Base-by-base conservation (phyloP, 345 rosid genomes). In the Populus deltoides region DNA sequence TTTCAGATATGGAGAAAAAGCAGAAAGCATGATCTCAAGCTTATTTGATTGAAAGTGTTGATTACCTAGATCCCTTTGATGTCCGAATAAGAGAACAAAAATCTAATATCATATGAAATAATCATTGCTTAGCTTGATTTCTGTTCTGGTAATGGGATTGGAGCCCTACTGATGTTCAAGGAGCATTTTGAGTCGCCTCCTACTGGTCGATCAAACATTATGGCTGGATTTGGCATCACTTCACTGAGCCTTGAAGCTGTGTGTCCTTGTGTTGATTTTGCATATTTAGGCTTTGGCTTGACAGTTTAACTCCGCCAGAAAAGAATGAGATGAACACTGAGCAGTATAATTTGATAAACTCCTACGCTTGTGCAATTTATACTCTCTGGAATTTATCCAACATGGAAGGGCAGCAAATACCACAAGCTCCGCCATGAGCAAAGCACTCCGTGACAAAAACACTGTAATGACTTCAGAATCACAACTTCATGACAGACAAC, bases 11-110 rank as follows among this genome's bases (percentile, higher is more conserved):
- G 27, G 68, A 71, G 79, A 77, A 61, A 81, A 80, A 72, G 75
- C 55, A 70, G 74, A 79, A 79, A 81, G 75, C 79, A 75, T 74
- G 49, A 75, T 70, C 78, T 81, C 70, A n/a, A 69, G 35, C 80
- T 75, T 82, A 35, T 81, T 76, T 74, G 76, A 79, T 78, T 41
- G 55, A 29, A 57, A 78, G 31, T 77, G 72, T 47, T 77, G 39
- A 45, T 77, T 20, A 62, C 41, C n/a, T 74, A 65, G 72, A 76
- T 78, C 68, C 69, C 68, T 73, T 79, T 49, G 68, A 77, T 70
- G 18, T 39, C 66, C 45, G 36, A 10, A 59, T 59, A 24, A 9
- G 15, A 59, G 63, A 35, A 5, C 61, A 18, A 65, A 80, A 31
- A 63, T 77, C 57, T 62, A 10, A 31, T n/a, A 18, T 59, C 74